Base-by-base conservation (phyloP, 1,284 basidiomycete species). In the Fomitiporia mediterranea region DNA sequence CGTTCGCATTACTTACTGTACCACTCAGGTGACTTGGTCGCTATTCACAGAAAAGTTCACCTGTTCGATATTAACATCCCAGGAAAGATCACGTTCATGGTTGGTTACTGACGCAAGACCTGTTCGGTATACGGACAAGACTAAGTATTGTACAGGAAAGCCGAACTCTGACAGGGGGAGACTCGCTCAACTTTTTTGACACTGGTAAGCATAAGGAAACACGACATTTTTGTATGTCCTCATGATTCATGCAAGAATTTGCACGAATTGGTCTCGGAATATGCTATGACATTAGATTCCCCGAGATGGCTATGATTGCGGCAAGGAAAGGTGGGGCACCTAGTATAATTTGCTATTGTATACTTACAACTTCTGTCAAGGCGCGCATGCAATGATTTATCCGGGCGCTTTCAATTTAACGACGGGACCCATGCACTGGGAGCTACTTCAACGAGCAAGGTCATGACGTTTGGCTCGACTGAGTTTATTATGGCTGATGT, bases 11-110 rank as follows among this genome's bases (percentile, higher is more conserved):
- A n/a, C 40, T 57, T 23, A 43, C 32, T 17, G 5, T 32, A 55
- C 25, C 37, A 35, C 39, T 19, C 25, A 38, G 23, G 46, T 11
- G 83, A 89, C 51, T 79, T 98, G 39, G 83, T 99, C 27, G 89
- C 91, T 0, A 83, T 83, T 35, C 93, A 98, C 70, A 84, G 96
- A 53, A 98, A 99, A 71, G 82, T 99, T 1, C 97, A 99, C 68
- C 76, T 99, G 7, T 99, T 99, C 68, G 96, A 99, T 69, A 98
- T 99, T 60, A 92, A 99, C 68, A 96, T 98, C 55, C 94, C 94
- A 0, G 96, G 96, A 17, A 89, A 92, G 69, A 98, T 99, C 71
- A 94, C 76, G 3, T 99, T 99, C 83, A 96, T 96, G 77, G 94
- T 89, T 55, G 60, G 73, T 64, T 42, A 11, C 30, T 23, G 8